Evolutionary conservation across 768 basidiomycete genomes (phyloP), one percentile per base, ranked within the genome.

Genomic region (Suillus plorans): DNA sequence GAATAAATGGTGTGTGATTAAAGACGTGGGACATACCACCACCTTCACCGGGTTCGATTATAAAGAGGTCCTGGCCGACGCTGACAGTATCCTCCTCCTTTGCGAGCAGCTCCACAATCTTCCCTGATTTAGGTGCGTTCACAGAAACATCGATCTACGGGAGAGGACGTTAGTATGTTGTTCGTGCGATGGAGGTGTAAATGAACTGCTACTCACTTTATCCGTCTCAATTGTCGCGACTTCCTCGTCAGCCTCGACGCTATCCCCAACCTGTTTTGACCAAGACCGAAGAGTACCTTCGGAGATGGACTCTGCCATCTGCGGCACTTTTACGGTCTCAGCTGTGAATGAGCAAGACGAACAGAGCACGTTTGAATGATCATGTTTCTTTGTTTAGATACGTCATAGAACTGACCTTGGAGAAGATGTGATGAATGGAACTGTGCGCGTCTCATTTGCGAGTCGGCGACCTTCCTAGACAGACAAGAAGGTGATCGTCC

Each of bases 151-250:
- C 97, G 71, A 99, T 98, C 95, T 98, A 41, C 37, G 55, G 25
- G 62, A 71, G 28, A 39, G 7, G 61, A 64, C 56, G 53, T 69
- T 47, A 61, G 52, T 55, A 41, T 57, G 34, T 20, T 25, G 31
- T 60, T 14, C 41, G 39, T 18, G 12, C 10, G 18, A 52, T 18
- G 2, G 37, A 60, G 12, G 37, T 49, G 49, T 8, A 56, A 47
- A 42, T 37, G 53, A 37, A 36, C 16, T 45, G 50, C 34, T 50
- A 64, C 81, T 63, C 66, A 94, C 97, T 90, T 99, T 98, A 84
- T 99, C 97, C 9, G 97, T 99, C 81, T 99, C 97, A 69, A 99
- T 98, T 53, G 95, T 97, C 18, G 95, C 97, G 50, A 99, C 84
- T 80, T 99, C 97, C 80, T 99, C 97, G 74, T 99, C 97, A 36